These are phyloP conservation scores for Paraleonurus japonicus DNA, from an alignment of 257 asterid genomes.

Conservation along the genomic window DNA sequence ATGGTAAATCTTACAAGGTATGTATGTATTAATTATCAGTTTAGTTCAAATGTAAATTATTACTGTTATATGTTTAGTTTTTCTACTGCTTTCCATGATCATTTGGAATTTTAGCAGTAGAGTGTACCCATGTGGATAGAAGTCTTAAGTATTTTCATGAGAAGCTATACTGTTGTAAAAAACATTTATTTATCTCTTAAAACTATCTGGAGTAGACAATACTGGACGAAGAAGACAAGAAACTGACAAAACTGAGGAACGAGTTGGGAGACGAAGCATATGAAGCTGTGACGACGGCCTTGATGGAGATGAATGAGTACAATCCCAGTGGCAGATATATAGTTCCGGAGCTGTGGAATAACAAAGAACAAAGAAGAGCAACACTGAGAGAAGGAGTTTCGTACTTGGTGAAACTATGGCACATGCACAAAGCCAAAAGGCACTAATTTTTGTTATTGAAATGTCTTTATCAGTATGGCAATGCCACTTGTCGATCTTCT, in stretches of 20 bases:
- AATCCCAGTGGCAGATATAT: slow-evolving; percentile 67
- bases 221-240: slow-evolving; percentile 49
- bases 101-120: not conserved
- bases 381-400: slow-evolving; percentile 54
- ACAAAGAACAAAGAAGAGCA: slow-evolving; percentile 47
- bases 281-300: slow-evolving; percentile 52
- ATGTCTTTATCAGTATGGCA: not conserved
- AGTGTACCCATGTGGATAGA: not conserved
- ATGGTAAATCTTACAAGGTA: slow-evolving; percentile 29
- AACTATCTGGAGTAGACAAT: slow-evolving; percentile 35
- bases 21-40: slow-evolving; percentile 12
- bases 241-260: slow-evolving; percentile 41
- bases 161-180: not conserved
- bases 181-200: not conserved
- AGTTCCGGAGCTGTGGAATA: slow-evolving; percentile 64
- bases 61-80: not conserved
- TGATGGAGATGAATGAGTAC: slow-evolving; percentile 52
- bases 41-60: not conserved
- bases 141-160: not conserved
- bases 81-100: not conserved
- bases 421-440: slow-evolving; percentile 27
- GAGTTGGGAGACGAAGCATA: slow-evolving; percentile 48
- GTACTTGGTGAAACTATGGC: slow-evolving; percentile 48
- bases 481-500: not conserved
- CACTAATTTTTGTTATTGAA: not conserved